phyloP scores from a whole-genome alignment of 495 filamentous ascomycete species.

The Xylaria flabelliformis region DNA sequence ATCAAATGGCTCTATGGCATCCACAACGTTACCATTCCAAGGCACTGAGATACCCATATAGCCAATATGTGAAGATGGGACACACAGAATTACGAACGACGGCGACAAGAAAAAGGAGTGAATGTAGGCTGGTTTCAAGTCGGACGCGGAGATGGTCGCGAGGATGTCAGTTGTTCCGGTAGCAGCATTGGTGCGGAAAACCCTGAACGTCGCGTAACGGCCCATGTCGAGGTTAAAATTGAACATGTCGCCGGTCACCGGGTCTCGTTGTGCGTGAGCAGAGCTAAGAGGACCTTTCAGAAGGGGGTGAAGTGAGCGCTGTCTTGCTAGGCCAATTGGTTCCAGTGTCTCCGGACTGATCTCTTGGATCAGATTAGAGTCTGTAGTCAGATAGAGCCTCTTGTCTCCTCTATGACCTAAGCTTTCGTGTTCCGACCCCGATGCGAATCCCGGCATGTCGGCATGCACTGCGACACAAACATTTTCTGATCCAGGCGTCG shows the following conservation, averaged over 20 bases:
- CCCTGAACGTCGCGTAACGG: slow-evolving; percentile 56
- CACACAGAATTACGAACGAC: slow-evolving; percentile 70
- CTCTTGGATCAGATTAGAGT: slow-evolving; percentile 60
- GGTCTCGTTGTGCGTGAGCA: slow-evolving; percentile 74
- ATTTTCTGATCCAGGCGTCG: slow-evolving; percentile 51
- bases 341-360: slow-evolving; percentile 74
- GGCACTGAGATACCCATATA: slow-evolving; percentile 57
- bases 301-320: slow-evolving; percentile 66
- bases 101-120: slow-evolving; percentile 75
- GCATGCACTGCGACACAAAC: slow-evolving; percentile 66
- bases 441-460: slow-evolving; percentile 59
- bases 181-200: slow-evolving; percentile 66
- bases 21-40: slow-evolving; percentile 63
- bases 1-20: slow-evolving; percentile 62
- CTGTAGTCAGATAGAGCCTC: slow-evolving; percentile 66
- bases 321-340: slow-evolving; percentile 65
- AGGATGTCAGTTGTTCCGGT: slow-evolving; percentile 73
- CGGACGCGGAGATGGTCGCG: slow-evolving; percentile 62
- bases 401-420: slow-evolving; percentile 45
- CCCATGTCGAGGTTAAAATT: slow-evolving; percentile 73
- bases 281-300: slow-evolving; percentile 67
- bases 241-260: slow-evolving; percentile 74
- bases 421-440: slow-evolving; percentile 25
- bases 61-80: slow-evolving; percentile 59
- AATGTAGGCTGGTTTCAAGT: slow-evolving; percentile 64